These are phyloP conservation scores for Capsicum chinense DNA, from an alignment of 257 asterid genomes.

Conservation along the genomic window DNA sequence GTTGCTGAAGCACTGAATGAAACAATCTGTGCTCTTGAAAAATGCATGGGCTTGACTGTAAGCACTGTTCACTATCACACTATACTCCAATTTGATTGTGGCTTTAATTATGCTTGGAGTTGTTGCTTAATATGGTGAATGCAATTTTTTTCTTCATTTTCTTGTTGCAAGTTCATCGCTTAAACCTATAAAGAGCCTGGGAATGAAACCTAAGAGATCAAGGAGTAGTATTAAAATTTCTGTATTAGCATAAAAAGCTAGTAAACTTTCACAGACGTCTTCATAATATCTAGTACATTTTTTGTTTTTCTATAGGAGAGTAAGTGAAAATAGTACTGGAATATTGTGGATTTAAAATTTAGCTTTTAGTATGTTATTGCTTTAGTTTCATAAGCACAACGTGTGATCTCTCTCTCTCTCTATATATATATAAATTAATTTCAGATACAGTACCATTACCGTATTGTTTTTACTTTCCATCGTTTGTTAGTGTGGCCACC, in stretches of 20 bases:
- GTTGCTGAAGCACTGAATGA: conserved; percentile 92
- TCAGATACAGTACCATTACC: background rate
- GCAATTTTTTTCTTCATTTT: background rate
- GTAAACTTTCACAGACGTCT: conserved; percentile 8
- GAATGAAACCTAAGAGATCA: background rate
- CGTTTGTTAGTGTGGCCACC: background rate
- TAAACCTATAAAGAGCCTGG: background rate
- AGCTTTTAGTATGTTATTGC: background rate
- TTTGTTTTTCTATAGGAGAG: background rate
- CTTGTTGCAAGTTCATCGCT: background rate
- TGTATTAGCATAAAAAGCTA: conserved; percentile 6
- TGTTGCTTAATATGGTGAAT: background rate
- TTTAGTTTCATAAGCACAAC: background rate
- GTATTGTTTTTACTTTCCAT: background rate
- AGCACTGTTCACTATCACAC: conserved; percentile 37
- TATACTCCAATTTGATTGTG: conserved; percentile 17
- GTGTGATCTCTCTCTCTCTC: no score
- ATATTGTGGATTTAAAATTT: background rate
- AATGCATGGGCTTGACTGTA: conserved; percentile 80
- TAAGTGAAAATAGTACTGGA: background rate
- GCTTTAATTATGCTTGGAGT: background rate
- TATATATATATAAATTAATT: background rate
- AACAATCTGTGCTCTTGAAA: conserved; percentile 60
- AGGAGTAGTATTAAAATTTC: conserved; percentile 3
- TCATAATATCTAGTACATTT: background rate